phyloP scores from a whole-genome alignment of 768 basidiomycete genomes.

The Collybiopsis luxurians region DNA sequence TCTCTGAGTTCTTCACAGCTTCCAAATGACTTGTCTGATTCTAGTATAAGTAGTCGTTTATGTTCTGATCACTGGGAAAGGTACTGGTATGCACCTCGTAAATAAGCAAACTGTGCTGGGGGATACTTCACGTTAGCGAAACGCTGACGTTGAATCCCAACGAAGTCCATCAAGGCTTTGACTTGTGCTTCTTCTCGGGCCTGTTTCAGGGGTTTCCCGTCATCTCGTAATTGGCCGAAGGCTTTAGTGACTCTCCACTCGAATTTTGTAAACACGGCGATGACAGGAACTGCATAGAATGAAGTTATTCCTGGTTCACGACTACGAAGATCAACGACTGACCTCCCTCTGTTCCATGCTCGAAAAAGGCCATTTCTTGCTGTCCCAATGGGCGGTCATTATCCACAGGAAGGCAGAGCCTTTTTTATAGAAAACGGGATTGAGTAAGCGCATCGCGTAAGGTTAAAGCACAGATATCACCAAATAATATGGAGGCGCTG shows the following conservation, averaged over 20 bases:
- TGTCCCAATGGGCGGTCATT: conserved; percentile 1
- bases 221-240: neutral
- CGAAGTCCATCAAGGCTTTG: neutral
- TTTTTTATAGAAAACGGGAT: neutral
- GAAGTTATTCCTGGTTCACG: no score
- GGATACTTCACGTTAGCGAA: neutral
- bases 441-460: no score
- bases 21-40: neutral
- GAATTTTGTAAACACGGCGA: conserved; percentile 8
- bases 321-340: no score
- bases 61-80: no score
- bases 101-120: neutral
- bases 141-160: neutral
- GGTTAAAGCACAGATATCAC: neutral
- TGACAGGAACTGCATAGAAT: neutral
- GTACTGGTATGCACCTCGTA: neutral
- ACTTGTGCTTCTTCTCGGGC: neutral
- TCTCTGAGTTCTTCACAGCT: neutral
- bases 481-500: conserved; percentile 16
- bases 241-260: conserved; percentile 4
- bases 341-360: neutral
- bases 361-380: conserved; percentile 4
- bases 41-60: neutral
- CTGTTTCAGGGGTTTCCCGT: neutral
- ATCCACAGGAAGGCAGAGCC: conserved; percentile 7